These are phyloP conservation scores for Erythrophleum ivorense DNA, from an alignment of 331 rosid genomes.

Conservation along the genomic window DNA sequence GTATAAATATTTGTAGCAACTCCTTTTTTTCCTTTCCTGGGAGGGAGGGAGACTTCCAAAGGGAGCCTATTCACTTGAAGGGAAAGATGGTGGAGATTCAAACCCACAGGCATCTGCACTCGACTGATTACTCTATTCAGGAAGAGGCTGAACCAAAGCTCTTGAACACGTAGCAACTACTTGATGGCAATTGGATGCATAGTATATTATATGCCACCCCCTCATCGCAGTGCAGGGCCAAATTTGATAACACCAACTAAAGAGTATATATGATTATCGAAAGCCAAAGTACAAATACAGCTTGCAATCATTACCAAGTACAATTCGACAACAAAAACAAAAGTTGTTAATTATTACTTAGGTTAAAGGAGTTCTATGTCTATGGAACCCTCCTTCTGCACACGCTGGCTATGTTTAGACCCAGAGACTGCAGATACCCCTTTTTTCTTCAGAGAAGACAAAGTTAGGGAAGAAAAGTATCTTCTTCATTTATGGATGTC, in stretches of 20 bases:
- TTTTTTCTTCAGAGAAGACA: constrained; percentile 17
- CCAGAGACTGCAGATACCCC: not conserved
- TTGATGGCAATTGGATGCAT: too few relatives aligned
- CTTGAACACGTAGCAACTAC: not conserved
- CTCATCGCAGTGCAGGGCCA: not conserved
- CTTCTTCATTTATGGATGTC: not conserved
- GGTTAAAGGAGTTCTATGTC: not conserved
- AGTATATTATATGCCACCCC: not conserved
- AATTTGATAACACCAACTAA: not conserved
- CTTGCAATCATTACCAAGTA: not conserved
- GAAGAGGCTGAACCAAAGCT: not conserved
- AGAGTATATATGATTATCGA: not conserved
- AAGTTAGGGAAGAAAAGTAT: not conserved
- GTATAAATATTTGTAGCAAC: not conserved
- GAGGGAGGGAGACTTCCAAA: not conserved
- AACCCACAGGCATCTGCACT: not conserved
- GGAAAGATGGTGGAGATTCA: not conserved
- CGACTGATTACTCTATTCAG: not conserved
- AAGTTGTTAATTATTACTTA: not conserved
- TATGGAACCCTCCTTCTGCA: constrained; percentile 4
- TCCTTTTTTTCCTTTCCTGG: too few relatives aligned
- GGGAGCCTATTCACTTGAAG: not conserved
- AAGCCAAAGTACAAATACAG: not conserved
- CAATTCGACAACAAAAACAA: not conserved
- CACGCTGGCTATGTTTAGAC: not conserved